Evolutionary conservation across 768 basidiomycete species (phyloP).

Genomic region (Leccinum fibrillosum): DNA sequence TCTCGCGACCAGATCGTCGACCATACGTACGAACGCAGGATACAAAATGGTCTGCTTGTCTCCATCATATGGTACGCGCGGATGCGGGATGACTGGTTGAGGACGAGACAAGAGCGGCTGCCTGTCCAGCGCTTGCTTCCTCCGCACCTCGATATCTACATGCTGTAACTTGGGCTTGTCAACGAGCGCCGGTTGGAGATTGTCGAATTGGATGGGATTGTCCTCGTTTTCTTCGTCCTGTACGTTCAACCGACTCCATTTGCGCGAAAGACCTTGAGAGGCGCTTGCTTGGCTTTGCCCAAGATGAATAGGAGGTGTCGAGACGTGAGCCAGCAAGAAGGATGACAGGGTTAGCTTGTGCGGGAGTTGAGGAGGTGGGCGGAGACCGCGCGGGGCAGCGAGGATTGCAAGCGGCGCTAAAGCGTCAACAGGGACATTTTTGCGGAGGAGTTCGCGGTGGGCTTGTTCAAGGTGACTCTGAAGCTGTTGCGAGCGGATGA

Average conservation of each 20-base stretch:
- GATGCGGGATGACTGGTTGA: slow-evolving; percentile 15
- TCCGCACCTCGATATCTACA: slow-evolving; percentile 16
- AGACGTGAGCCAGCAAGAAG: slow-evolving; percentile 9
- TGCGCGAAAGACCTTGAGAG: slow-evolving; percentile 23
- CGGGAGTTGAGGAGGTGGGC: slow-evolving; percentile 16
- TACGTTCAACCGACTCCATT: slow-evolving; percentile 30
- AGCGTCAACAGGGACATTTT: slow-evolving; percentile 7
- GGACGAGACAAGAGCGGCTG: slow-evolving; percentile 21
- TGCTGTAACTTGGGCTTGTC: background rate
- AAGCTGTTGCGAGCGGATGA: slow-evolving; percentile 25
- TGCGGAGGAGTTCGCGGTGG: slow-evolving; percentile 20
- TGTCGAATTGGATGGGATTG: slow-evolving; percentile 18
- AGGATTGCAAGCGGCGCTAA: slow-evolving; percentile 21
- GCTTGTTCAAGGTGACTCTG: slow-evolving; percentile 21
- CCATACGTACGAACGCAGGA: slow-evolving; percentile 21
- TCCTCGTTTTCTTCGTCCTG: slow-evolving; percentile 20
- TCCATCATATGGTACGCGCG: slow-evolving; percentile 12
- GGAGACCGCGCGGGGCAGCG: slow-evolving; percentile 17
- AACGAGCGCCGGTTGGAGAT: slow-evolving; percentile 9
- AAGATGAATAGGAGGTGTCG: slow-evolving; percentile 7
- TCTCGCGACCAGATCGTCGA: slow-evolving; percentile 16
- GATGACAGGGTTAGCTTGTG: background rate
- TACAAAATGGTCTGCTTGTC: slow-evolving; percentile 20
- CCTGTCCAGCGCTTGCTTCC: background rate
- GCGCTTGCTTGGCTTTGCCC: slow-evolving; percentile 12